Percentiles rank a stretch among this genome's conserved stretches.
These are phyloP conservation scores for Trichosporon inkin DNA, from an alignment of 1,284 basidiomycete species.

Conservation along the genomic window DNA sequence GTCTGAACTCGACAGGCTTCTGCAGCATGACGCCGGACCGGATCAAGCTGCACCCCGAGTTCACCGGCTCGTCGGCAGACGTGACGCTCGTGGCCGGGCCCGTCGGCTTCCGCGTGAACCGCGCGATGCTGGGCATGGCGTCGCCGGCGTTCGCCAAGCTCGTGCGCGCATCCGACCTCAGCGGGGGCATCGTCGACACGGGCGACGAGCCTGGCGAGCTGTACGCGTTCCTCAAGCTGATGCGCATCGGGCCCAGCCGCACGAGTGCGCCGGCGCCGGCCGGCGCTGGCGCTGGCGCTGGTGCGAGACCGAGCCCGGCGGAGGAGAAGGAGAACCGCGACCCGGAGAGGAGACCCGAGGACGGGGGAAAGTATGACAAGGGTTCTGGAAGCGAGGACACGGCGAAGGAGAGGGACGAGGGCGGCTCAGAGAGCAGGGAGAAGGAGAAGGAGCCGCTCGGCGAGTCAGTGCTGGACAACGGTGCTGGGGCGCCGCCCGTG, in stretches of 20 bases:
- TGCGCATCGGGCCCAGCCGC: background rate
- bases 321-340: too few relatives aligned
- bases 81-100: constrained; percentile 16
- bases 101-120: constrained; percentile 20
- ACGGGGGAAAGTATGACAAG: too few relatives aligned
- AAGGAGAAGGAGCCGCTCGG: background rate
- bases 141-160: constrained; percentile 6
- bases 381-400: too few relatives aligned
- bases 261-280: background rate
- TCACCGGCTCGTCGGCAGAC: constrained; percentile 15
- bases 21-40: background rate
- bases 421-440: too few relatives aligned
- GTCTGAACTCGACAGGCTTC: too few relatives aligned
- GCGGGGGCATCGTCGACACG: background rate
- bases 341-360: too few relatives aligned
- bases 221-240: constrained; percentile 4
- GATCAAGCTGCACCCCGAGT: constrained; percentile 12
- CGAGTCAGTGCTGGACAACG: background rate
- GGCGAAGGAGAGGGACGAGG: too few relatives aligned
- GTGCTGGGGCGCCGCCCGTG: background rate
- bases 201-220: background rate
- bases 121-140: constrained; percentile 22
- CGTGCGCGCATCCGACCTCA: background rate
- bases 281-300: background rate
- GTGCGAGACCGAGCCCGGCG: background rate